Evolutionary conservation across 345 rosid species (phyloP), one percentile per base, ranked within the genome.

Genomic region (Carallia brachiata): DNA sequence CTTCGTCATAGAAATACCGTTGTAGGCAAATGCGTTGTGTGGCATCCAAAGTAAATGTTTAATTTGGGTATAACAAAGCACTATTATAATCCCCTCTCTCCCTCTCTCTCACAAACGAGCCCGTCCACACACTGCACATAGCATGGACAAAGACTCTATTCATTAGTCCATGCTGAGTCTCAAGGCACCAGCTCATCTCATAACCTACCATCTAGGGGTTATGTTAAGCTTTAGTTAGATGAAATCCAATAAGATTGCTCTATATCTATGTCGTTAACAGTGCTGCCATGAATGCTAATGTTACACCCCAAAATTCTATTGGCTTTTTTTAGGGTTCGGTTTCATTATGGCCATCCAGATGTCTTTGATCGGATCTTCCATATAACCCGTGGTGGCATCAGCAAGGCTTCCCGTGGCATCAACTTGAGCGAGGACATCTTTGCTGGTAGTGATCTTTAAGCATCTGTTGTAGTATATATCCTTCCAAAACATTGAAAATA

Each of bases 301-400:
- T 61, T 36, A n/a, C 15, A 4, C 69, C 67, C 81, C 55, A 65
- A 66, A 66, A 13, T 60, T 58, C 17, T 30, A 4, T 73, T 77
- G 61, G 65, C 66, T 76, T 70, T 18, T 66, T 66, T 64, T 77
- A 95, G 99, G 96, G 84, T 92, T 64, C 91, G 97, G 60, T 95
- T 92, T 85, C 99, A 95, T 79, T 95, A 95, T 73, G 98, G 98
- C 44, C 97, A 90, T 76, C 98, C 98, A 10, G 98, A 93, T 83
- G 96, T 93, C 36, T 93, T 95, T 66, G 98, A 92, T 76, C 85
- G 99, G 71, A 82, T 95, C 66, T 95, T 95, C 83, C 98, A 92
- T 80, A 83, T 95, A 39, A 92, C 98, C 48, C 91, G 99, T 19
- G 99, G 99, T 39, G 98, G 99, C 69, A 92, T 95, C 67, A 92